Conservation (phyloP, 169 alveolate species). For the Plasmodium gallinaceum region DNA sequence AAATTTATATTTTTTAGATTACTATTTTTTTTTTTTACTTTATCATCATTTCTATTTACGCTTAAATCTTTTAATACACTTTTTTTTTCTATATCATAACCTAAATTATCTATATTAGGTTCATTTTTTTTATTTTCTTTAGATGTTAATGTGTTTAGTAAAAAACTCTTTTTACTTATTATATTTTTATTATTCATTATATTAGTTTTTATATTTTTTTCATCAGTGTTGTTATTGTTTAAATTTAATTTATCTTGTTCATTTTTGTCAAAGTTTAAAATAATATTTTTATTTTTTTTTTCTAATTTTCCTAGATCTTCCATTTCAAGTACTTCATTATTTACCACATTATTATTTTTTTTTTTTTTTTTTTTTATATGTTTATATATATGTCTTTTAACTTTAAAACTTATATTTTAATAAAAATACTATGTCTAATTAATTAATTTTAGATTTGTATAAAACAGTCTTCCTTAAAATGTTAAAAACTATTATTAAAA, state of each 20-base stretch:
- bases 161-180: conserved; percentile 33
- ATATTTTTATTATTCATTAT: conserved; percentile 13
- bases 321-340: conserved; percentile 48
- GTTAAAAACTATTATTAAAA: too few relatives aligned
- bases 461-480: too few relatives aligned
- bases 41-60: neutral
- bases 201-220: neutral
- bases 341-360: conserved; percentile 20
- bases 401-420: too few relatives aligned
- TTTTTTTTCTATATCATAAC: conserved; percentile 16
- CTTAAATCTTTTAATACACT: conserved; percentile 5
- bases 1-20: conserved; percentile 25
- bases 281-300: conserved; percentile 31
- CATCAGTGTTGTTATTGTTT: conserved; percentile 1
- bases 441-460: too few relatives aligned
- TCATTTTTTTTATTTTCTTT: conserved; percentile 4
- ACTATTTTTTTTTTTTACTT: conserved; percentile 36
- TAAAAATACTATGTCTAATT: too few relatives aligned
- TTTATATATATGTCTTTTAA: neutral
- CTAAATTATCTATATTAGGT: neutral
- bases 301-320: conserved; percentile 16
- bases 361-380: neutral
- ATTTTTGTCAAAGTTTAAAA: neutral
- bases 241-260: conserved; percentile 1
- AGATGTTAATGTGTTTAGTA: conserved; percentile 21